These are phyloP conservation scores for Spinacia oleracea DNA, from an alignment of 179 eudicot genomes.

Conservation along the genomic window DNA sequence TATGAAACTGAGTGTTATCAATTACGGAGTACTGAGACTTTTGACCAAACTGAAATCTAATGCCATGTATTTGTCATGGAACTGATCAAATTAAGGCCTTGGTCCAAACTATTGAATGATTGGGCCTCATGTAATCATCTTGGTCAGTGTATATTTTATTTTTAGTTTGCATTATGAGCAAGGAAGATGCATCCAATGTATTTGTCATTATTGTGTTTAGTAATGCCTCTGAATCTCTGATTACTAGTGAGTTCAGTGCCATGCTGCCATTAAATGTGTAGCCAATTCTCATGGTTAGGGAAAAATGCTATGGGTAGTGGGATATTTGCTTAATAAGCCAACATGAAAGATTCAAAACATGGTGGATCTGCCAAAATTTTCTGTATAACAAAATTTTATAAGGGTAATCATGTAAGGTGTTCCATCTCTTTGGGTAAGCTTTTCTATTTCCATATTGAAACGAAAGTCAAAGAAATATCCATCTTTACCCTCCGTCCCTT, in stretches of 20 bases:
- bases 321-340: not conserved
- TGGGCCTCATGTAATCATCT: not conserved
- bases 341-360: not conserved
- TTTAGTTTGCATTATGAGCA: not conserved
- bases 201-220: not conserved
- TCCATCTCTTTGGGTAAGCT: not conserved
- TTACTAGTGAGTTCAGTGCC: conserved; percentile 1
- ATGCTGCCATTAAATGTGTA: not conserved
- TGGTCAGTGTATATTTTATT: not conserved
- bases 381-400: too few relatives aligned
- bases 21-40: not conserved
- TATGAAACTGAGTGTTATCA: not conserved
- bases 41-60: not conserved
- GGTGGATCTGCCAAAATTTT: not conserved
- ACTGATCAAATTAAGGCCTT: not conserved
- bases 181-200: not conserved
- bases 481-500: too few relatives aligned
- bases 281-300: not conserved
- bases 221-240: not conserved
- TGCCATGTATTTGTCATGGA: not conserved
- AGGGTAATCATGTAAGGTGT: not conserved
- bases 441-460: not conserved
- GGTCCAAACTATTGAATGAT: too few relatives aligned
- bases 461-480: not conserved
- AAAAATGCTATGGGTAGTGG: not conserved